Percentiles rank a stretch among this genome's conserved stretches.
phyloP scores from a whole-genome alignment of 176 grass and related monocot genomes.

The Ensete glaucum region DNA sequence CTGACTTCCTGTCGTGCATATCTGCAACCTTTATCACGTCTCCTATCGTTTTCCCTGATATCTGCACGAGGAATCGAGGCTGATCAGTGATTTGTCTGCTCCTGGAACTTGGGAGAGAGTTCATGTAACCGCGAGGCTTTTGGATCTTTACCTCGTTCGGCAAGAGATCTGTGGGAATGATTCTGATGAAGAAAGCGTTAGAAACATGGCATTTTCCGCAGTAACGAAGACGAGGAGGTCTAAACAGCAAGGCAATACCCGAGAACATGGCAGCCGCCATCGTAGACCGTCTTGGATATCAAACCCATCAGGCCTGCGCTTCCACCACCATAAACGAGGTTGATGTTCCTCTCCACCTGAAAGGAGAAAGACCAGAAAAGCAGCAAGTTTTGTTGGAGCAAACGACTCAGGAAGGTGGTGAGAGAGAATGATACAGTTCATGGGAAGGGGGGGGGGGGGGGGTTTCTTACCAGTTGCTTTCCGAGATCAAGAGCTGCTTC shows the following conservation, averaged over 20 bases:
- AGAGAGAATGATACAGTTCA: neutral
- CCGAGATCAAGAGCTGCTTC: conserved; percentile 80
- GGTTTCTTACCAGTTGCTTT: conserved; percentile 52
- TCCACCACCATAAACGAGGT: conserved; percentile 89
- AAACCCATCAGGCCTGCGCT: conserved; percentile 85
- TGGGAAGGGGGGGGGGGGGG: neutral
- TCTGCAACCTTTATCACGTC: conserved; percentile 61
- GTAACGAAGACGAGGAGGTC: neutral
- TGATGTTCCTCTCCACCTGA: conserved; percentile 64
- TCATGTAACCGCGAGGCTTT: neutral
- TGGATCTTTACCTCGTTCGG: conserved; percentile 46
- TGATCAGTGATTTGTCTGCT: neutral
- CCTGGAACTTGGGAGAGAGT: neutral
- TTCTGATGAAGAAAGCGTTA: conserved; percentile 33
- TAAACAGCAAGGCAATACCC: conserved; percentile 35
- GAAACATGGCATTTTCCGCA: neutral
- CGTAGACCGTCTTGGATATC: conserved; percentile 68
- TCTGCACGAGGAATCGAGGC: conserved; percentile 19
- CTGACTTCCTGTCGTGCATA: conserved; percentile 76
- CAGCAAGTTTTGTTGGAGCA: neutral
- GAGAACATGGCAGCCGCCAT: conserved; percentile 77
- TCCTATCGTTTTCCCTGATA: conserved; percentile 60
- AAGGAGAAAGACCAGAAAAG: conserved; percentile 3
- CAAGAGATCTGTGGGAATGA: conserved; percentile 69
- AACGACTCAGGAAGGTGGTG: neutral